phyloP scores from a whole-genome alignment of 2,329 filamentous ascomycete species.

The Paracoccidioides lutzii region DNA sequence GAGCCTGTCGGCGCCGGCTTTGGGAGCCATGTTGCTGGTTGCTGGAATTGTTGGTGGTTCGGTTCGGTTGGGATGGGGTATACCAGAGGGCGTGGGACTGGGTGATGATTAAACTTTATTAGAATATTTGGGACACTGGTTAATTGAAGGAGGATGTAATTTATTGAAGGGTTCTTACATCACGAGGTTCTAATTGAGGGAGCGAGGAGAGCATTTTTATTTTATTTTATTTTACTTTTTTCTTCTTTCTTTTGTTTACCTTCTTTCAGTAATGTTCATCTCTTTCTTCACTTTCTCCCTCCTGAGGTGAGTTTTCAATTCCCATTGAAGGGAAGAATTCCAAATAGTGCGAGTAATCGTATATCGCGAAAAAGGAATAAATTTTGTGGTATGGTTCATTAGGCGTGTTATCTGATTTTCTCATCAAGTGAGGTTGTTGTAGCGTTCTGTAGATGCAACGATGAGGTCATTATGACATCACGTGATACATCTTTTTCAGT shows the following conservation, averaged over 20 bases:
- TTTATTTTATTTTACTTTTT: not conserved
- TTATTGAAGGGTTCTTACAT: slow-evolving; percentile 40
- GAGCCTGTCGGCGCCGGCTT: slow-evolving; percentile 15
- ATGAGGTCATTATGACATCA: too few species aligned
- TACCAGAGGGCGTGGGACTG: slow-evolving; percentile 67
- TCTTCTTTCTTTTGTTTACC: not conserved
- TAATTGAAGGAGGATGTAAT: not conserved
- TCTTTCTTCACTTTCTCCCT: not conserved
- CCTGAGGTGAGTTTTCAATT: not conserved
- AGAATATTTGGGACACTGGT: not conserved
- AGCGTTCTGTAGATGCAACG: too few species aligned
- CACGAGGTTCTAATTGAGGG: slow-evolving; percentile 55
- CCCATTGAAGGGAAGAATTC: too few species aligned
- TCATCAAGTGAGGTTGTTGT: too few species aligned
- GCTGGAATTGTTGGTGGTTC: slow-evolving; percentile 19
- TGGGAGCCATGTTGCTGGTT: slow-evolving; percentile 11
- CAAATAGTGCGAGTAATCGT: too few species aligned
- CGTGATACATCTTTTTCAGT: too few species aligned
- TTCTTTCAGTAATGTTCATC: not conserved
- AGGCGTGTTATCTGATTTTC: too few species aligned
- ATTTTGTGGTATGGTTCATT: too few species aligned
- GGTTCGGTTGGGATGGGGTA: slow-evolving; percentile 45
- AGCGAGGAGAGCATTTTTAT: slow-evolving; percentile 47
- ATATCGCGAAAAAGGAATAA: too few species aligned
- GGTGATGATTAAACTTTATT: slow-evolving; percentile 12